These are phyloP conservation scores for Spinellus fusiger DNA, from an alignment of 192 early-diverging fungal genomes.

Conservation along the genomic window DNA sequence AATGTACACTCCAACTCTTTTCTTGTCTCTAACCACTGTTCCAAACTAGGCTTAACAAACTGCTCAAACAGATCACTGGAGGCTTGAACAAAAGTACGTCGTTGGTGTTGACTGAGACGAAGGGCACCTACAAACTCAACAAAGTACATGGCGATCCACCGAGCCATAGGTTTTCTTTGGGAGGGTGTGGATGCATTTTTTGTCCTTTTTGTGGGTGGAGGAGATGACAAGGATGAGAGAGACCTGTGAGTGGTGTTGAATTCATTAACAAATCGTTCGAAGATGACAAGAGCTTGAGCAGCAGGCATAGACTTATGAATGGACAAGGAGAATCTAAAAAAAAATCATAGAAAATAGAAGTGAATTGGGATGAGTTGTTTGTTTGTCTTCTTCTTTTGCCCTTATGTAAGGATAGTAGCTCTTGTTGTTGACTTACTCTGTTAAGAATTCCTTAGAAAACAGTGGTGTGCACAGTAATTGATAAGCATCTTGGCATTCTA, in stretches of 20 bases:
- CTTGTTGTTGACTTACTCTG: conserved; percentile 15
- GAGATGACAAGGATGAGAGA: no score
- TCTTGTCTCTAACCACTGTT: neutral
- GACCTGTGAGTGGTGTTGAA: neutral
- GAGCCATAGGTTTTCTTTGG: neutral
- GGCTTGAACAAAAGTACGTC: neutral
- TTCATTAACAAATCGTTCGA: conserved; percentile 11
- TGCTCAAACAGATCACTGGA: neutral
- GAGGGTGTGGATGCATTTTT: neutral
- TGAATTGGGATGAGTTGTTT: no score
- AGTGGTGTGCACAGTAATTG: conserved; percentile 11
- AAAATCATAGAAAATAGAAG: neutral
- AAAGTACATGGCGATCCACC: conserved; percentile 6
- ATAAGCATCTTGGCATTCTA: conserved; percentile 8
- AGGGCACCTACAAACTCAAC: conserved; percentile 7
- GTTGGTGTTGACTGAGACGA: conserved; percentile 5
- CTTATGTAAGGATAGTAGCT: no score
- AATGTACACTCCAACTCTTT: neutral
- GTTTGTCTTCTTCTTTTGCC: no score
- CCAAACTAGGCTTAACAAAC: conserved; percentile 6
- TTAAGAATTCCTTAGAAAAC: conserved; percentile 15
- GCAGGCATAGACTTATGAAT: conserved; percentile 20
- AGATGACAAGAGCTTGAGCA: conserved; percentile 17
- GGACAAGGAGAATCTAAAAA: conserved; percentile 17
- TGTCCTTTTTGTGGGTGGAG: neutral